Evolutionary conservation across 139 green algal genomes (phyloP).

Genomic region (Picochlorum sp.): DNA sequence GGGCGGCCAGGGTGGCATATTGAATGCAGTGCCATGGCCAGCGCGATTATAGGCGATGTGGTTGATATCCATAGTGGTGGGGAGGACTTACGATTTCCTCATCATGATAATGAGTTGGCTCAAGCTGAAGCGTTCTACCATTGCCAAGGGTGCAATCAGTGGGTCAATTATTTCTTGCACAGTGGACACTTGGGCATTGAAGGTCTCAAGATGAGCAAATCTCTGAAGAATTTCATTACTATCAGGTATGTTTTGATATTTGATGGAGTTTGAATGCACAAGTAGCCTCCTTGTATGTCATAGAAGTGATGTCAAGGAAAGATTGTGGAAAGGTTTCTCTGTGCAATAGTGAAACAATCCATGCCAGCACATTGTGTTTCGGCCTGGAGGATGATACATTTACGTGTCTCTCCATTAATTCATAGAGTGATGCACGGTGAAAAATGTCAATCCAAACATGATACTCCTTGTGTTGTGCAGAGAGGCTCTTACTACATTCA

Average conservation of each 20-base stretch:
- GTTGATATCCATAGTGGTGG: constrained; percentile 96
- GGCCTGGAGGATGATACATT: too few species aligned
- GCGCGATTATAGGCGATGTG: constrained; percentile 61
- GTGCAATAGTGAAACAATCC: too few species aligned
- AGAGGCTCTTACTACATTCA: constrained; percentile 70
- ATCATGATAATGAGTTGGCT: constrained; percentile 98
- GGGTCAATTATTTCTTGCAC: constrained; percentile 99
- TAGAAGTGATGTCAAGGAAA: too few species aligned
- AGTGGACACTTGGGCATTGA: constrained; percentile 92
- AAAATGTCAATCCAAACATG: too few species aligned
- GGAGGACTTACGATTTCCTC: constrained; percentile 92
- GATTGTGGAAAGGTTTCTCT: too few species aligned
- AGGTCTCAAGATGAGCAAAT: constrained; percentile 98
- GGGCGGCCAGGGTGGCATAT: constrained; percentile 95
- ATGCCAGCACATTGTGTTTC: too few species aligned
- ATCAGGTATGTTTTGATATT: constrained; percentile 54
- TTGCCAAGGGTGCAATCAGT: constrained; percentile 71
- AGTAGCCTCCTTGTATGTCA: too few species aligned
- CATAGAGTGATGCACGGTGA: neutral
- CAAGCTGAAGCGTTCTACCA: constrained; percentile 54
- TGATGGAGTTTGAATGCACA: too few species aligned
- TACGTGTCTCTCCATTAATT: neutral
- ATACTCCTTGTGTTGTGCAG: constrained; percentile 31
- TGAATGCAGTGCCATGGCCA: constrained; percentile 96
- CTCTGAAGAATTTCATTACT: constrained; percentile 99